Evolutionary conservation across 345 rosid species (phyloP).

Genomic region (Litchi chinensis): DNA sequence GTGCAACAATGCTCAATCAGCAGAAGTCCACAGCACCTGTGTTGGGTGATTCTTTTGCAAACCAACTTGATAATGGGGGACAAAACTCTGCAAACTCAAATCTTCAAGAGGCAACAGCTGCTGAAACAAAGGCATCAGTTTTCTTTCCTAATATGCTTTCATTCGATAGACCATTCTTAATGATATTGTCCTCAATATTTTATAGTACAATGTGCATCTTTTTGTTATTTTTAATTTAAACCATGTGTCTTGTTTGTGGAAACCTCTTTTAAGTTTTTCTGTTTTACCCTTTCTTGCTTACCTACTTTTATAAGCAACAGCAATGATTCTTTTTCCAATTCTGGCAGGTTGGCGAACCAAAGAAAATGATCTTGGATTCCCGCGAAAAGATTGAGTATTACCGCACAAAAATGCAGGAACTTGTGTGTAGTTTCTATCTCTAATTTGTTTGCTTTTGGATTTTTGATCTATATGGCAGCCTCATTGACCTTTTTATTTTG

Average conservation of each 20-base stretch:
- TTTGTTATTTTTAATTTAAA: not conserved
- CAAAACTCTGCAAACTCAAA: constrained; percentile 43
- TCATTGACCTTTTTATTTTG: not conserved
- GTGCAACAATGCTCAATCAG: constrained; percentile 48
- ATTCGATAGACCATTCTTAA: not conserved
- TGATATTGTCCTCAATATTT: not conserved
- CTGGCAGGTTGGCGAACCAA: constrained; percentile 59
- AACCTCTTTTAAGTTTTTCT: not conserved
- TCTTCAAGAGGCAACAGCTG: constrained; percentile 46
- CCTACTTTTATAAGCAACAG: constrained; percentile 1
- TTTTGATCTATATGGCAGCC: constrained; percentile 1
- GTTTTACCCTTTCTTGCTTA: not conserved
- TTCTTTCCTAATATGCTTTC: constrained; percentile 11
- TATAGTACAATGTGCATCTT: not conserved
- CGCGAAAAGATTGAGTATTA: constrained; percentile 93
- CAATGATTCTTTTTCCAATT: constrained; percentile 17
- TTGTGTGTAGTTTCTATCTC: constrained; percentile 63
- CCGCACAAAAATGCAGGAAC: constrained; percentile 92
- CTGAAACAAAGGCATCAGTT: constrained; percentile 59
- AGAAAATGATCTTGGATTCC: constrained; percentile 75
- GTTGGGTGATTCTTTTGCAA: constrained; percentile 62
- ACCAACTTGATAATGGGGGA: constrained; percentile 45
- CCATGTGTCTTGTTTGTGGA: not conserved
- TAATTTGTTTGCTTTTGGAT: not conserved
- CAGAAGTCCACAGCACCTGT: constrained; percentile 49